Conservation (phyloP, 2,329 filamentous ascomycete species). For the Cyclaneusma minus region DNA sequence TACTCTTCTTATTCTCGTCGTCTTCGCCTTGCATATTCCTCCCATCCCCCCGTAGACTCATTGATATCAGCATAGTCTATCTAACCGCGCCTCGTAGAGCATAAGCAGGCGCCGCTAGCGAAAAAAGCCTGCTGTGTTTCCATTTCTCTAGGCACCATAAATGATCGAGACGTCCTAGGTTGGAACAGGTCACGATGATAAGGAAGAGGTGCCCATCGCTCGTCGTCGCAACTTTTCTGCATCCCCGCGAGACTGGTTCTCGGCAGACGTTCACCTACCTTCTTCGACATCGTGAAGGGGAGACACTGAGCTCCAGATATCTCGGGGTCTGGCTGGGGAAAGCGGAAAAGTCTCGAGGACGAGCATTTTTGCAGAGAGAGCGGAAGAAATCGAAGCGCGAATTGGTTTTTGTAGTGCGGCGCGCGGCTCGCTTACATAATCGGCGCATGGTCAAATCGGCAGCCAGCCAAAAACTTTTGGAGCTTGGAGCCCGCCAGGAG, state of each 20-base stretch:
- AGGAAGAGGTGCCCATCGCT: slow-evolving; percentile 58
- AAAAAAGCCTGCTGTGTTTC: slow-evolving; percentile 72
- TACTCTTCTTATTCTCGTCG: too few species aligned
- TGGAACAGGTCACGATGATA: slow-evolving; percentile 76
- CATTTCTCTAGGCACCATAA: slow-evolving; percentile 78
- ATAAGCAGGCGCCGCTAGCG: slow-evolving; percentile 86
- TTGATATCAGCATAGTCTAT: slow-evolving; percentile 93
- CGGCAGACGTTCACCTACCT: slow-evolving; percentile 9
- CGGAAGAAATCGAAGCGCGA: slow-evolving; percentile 1
- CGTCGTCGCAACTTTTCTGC: slow-evolving; percentile 7
- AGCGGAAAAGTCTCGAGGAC: slow-evolving; percentile 12
- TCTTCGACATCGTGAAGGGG: too few species aligned
- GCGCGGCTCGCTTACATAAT: slow-evolving; percentile 1
- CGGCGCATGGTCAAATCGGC: slow-evolving; percentile 1
- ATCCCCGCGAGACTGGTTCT: slow-evolving; percentile 10
- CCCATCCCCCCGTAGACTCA: too few species aligned
- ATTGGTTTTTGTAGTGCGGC: neutral
- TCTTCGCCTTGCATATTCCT: too few species aligned
- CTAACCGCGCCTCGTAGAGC: slow-evolving; percentile 78
- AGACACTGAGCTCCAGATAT: too few species aligned
- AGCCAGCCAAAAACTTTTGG: slow-evolving; percentile 1
- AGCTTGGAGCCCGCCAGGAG: slow-evolving; percentile 2
- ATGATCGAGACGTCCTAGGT: slow-evolving; percentile 79
- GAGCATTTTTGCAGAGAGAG: slow-evolving; percentile 3
- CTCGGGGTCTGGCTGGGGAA: slow-evolving; percentile 16